These are phyloP conservation scores for Candida sithepensis DNA, from an alignment of 805 yeast genomes.

Conservation along the genomic window DNA sequence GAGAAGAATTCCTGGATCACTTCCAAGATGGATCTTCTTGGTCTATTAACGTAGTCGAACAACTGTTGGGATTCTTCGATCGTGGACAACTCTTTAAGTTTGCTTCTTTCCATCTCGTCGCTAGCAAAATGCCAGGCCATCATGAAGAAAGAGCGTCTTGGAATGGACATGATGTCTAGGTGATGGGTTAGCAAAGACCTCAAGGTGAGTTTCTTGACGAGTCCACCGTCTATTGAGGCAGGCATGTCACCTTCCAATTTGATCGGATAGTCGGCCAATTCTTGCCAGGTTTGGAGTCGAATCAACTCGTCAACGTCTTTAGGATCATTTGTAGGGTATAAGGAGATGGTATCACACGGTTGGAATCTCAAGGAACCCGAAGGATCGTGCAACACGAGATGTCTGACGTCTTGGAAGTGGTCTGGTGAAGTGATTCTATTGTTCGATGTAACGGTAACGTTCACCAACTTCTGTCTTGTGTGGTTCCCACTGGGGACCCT, in stretches of 20 bases:
- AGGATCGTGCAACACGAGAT: constrained; percentile 40
- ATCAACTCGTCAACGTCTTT: constrained; percentile 62
- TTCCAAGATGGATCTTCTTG: constrained; percentile 83
- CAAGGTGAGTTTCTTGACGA: constrained; percentile 60
- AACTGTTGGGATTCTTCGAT: constrained; percentile 76
- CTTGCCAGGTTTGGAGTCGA: constrained; percentile 69
- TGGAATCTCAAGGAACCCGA: constrained; percentile 33
- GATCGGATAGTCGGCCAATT: constrained; percentile 61
- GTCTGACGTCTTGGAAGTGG: constrained; percentile 91
- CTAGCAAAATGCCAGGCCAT: constrained; percentile 70
- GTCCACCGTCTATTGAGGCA: constrained; percentile 56
- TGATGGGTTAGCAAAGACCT: constrained; percentile 73
- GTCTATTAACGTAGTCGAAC: constrained; percentile 89
- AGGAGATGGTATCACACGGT: constrained; percentile 80
- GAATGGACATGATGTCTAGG: constrained; percentile 77
- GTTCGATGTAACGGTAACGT: constrained; percentile 50
- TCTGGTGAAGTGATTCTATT: constrained; percentile 59
- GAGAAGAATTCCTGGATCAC: constrained; percentile 78
- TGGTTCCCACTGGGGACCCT: constrained; percentile 21
- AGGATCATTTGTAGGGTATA: constrained; percentile 72
- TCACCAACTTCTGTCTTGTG: constrained; percentile 12
- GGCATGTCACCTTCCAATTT: constrained; percentile 35
- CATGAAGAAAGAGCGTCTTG: constrained; percentile 78
- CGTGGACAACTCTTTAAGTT: constrained; percentile 68
- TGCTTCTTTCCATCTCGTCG: constrained; percentile 71